These are phyloP conservation scores for Plasmodium cynomolgi DNA, from an alignment of 169 alveolate species.

Conservation along the genomic window DNA sequence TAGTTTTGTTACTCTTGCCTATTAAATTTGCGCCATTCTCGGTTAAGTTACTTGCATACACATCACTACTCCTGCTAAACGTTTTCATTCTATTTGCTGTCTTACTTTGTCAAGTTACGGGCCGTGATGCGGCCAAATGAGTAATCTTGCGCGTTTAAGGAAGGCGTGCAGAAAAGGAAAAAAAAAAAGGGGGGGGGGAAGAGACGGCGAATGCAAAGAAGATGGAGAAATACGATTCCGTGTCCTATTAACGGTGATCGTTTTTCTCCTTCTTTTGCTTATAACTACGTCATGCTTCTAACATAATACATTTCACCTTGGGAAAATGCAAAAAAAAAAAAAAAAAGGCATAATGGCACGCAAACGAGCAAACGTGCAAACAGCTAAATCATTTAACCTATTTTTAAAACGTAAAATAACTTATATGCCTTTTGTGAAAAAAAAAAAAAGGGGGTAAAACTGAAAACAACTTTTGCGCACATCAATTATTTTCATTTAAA, in stretches of 20 bases:
- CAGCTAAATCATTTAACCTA: background rate
- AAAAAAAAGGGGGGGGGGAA: background rate
- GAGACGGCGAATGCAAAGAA: background rate
- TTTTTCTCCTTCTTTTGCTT: background rate
- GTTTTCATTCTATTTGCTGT: slow-evolving; percentile 66
- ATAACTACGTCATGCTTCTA: background rate
- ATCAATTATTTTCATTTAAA: slow-evolving; percentile 23
- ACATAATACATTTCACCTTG: background rate
- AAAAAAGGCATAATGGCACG: background rate
- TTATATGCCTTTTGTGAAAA: background rate
- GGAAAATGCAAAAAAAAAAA: background rate
- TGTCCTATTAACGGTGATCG: background rate
- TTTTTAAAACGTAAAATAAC: slow-evolving; percentile 8
- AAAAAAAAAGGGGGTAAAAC: slow-evolving; percentile 1
- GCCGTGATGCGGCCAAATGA: slow-evolving; percentile 10
- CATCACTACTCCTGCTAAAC: slow-evolving; percentile 16
- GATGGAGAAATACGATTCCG: background rate
- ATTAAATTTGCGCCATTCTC: slow-evolving; percentile 45
- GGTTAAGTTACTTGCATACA: slow-evolving; percentile 31
- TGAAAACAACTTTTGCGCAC: slow-evolving; percentile 23
- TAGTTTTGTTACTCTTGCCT: slow-evolving; percentile 6
- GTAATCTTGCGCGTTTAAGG: background rate
- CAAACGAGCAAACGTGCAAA: background rate
- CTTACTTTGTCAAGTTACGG: slow-evolving; percentile 41
- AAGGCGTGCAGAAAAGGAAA: background rate